phyloP scores from a whole-genome alignment of 1,284 basidiomycete genomes.

The Phaffia rhodozyma region DNA sequence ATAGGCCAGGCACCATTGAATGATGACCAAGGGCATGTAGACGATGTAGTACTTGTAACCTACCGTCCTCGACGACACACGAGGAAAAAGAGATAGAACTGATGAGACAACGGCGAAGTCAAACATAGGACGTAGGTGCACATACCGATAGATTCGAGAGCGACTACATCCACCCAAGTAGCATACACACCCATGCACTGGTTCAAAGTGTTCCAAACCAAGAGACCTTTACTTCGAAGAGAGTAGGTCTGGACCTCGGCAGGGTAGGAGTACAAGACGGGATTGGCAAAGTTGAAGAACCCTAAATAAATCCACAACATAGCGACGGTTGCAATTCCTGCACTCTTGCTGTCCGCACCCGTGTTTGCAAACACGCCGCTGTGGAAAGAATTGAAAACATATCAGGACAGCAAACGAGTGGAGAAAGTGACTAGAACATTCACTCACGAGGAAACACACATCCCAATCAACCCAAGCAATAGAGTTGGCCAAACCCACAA shows the following conservation, averaged over 20 bases:
- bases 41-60: constrained; percentile 34
- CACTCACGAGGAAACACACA: constrained; percentile 29
- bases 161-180: constrained; percentile 34
- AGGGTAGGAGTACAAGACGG: constrained; percentile 32
- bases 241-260: constrained; percentile 36
- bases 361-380: constrained; percentile 30
- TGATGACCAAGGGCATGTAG: constrained; percentile 32
- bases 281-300: constrained; percentile 33
- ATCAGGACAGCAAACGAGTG: background rate
- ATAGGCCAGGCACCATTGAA: constrained; percentile 29
- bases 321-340: constrained; percentile 31
- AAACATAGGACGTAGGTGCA: background rate
- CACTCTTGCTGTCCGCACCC: constrained; percentile 22
- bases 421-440: background rate
- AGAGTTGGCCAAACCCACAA: constrained; percentile 34
- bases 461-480: constrained; percentile 28
- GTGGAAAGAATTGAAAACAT: background rate
- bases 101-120: background rate
- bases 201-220: constrained; percentile 35
- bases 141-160: constrained; percentile 30
- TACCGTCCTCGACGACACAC: background rate
- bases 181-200: constrained; percentile 26
- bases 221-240: constrained; percentile 35
- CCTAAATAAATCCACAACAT: constrained; percentile 37
- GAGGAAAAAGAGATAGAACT: background rate